A percentile compares a stretch with the other conserved stretches of the same genome.
These are phyloP conservation scores for Mortierella sp. DNA, from an alignment of 371 early-diverging fungal genomes.

Conservation along the genomic window DNA sequence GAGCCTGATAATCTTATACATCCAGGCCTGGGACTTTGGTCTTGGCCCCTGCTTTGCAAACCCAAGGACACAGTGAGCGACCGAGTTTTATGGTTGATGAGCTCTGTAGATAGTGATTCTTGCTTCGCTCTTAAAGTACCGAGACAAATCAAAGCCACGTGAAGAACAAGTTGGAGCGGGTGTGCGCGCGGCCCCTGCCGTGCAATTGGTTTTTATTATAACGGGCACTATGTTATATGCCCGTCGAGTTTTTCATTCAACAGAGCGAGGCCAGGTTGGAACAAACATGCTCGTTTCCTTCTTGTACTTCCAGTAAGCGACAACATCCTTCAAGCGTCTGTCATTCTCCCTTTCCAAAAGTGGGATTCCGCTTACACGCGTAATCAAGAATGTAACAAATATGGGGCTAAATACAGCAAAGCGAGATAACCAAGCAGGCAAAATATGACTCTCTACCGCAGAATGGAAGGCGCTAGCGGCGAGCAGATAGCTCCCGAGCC, in stretches of 20 bases:
- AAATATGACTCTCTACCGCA: constrained; percentile 16
- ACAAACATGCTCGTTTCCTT: constrained; percentile 54
- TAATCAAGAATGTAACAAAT: constrained; percentile 49
- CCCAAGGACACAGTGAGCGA: not conserved
- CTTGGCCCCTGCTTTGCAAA: not conserved
- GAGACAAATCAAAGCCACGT: too few species aligned
- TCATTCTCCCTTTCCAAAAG: constrained; percentile 49
- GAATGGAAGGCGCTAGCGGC: constrained; percentile 23
- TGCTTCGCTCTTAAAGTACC: too few species aligned
- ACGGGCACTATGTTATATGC: too few species aligned
- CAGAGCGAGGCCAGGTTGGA: constrained; percentile 36
- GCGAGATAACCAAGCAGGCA: constrained; percentile 34
- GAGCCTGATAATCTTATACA: not conserved
- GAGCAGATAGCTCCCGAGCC: constrained; percentile 44
- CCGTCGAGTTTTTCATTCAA: not conserved
- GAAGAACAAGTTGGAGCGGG: too few species aligned
- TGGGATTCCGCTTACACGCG: constrained; percentile 54
- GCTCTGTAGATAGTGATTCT: too few species aligned
- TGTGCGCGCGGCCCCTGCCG: too few species aligned
- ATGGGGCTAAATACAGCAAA: constrained; percentile 44
- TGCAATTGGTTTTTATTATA: too few species aligned
- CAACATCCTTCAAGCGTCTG: constrained; percentile 45
- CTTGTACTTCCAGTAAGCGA: constrained; percentile 57
- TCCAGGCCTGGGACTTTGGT: not conserved
- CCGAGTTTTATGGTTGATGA: too few species aligned